Evolutionary conservation across 768 basidiomycete species (phyloP).

Genomic region (Lactarius deliciosus): DNA sequence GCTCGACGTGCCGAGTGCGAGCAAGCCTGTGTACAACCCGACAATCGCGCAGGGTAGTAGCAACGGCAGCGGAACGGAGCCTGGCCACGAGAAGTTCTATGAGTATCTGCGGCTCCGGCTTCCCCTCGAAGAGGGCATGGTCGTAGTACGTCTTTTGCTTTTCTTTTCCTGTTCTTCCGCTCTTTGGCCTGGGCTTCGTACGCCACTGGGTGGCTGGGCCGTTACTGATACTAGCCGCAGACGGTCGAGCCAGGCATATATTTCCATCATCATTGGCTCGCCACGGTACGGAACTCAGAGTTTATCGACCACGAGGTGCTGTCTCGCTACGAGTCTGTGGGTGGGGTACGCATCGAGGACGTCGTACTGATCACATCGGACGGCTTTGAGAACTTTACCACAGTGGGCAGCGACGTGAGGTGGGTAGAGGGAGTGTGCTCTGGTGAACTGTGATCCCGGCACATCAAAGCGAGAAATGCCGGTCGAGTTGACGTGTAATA

Average conservation of each 20-base stretch:
- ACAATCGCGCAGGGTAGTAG: conserved; percentile 41
- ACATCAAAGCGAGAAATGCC: neutral
- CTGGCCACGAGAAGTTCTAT: conserved; percentile 65
- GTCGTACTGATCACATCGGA: conserved; percentile 74
- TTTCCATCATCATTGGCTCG: conserved; percentile 78
- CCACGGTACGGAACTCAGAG: conserved; percentile 56
- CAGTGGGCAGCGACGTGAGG: conserved; percentile 74
- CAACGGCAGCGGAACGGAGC: conserved; percentile 12
- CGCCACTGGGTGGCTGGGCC: neutral
- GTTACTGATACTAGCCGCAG: conserved; percentile 38
- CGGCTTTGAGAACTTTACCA: conserved; percentile 84
- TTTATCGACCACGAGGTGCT: conserved; percentile 71
- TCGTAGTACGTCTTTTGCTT: conserved; percentile 58
- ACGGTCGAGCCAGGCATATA: conserved; percentile 92
- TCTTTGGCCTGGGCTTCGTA: neutral
- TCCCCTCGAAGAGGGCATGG: conserved; percentile 75
- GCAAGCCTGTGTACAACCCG: conserved; percentile 59
- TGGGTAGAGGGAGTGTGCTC: conserved; percentile 85
- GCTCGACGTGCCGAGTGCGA: conserved; percentile 83
- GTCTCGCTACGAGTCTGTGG: conserved; percentile 72
- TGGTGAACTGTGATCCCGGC: conserved; percentile 45
- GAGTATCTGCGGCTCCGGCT: conserved; percentile 76
- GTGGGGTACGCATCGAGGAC: conserved; percentile 94
- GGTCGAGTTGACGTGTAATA: neutral
- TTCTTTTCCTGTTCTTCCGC: neutral